These are phyloP conservation scores for Starmerella gropengiesseri DNA, from an alignment of 805 yeast genomes.

Conservation along the genomic window DNA sequence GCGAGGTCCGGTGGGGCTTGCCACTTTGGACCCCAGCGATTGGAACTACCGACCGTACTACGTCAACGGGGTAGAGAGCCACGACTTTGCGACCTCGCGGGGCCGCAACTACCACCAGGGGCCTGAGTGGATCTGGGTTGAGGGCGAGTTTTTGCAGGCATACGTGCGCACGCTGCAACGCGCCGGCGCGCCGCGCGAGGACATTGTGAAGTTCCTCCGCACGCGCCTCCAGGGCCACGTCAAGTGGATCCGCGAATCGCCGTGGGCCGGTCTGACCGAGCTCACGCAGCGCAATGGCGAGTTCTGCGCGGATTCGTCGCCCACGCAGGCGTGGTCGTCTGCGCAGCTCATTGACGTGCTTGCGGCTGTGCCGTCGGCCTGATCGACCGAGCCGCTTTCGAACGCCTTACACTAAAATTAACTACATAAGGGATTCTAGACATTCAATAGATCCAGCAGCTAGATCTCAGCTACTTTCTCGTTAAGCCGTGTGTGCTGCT, in stretches of 20 bases:
- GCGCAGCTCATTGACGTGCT: conserved; percentile 72
- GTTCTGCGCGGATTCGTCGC: conserved; percentile 75
- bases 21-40: conserved; percentile 86
- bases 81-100: conserved; percentile 83
- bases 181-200: conserved; percentile 26
- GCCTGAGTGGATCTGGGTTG: conserved; percentile 96
- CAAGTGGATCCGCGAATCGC: conserved; percentile 58
- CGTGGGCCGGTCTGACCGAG: conserved; percentile 92
- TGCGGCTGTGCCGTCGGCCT: conserved; percentile 20
- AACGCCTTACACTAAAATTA: too few species aligned
- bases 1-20: conserved; percentile 86
- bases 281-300: conserved; percentile 81
- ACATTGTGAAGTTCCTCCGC: conserved; percentile 45
- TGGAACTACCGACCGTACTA: conserved; percentile 86
- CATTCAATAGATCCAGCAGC: too few species aligned
- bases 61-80: conserved; percentile 64
- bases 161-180: conserved; percentile 43
- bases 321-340: conserved; percentile 95
- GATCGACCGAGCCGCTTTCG: too few species aligned
- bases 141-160: conserved; percentile 81
- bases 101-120: conserved; percentile 98
- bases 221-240: conserved; percentile 53
- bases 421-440: too few species aligned
- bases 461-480: too few species aligned
- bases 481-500: too few species aligned